A percentile compares a stretch with the other conserved stretches of the same genome.
phyloP scores from a whole-genome alignment of 805 yeast species.

The Hanseniaspora lachancei region DNA sequence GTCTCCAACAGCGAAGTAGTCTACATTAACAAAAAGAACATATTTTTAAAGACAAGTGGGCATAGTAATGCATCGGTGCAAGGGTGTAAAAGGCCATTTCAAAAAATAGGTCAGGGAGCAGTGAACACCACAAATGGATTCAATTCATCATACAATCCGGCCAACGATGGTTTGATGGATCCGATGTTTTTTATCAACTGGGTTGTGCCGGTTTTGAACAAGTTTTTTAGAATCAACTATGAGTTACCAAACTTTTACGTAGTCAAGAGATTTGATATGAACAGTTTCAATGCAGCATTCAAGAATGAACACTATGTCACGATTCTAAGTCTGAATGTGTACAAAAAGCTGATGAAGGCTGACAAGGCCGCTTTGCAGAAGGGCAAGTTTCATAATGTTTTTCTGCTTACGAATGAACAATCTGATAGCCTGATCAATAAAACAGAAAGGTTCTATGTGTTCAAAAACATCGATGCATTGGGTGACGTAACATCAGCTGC shows the following conservation, averaged over 20 bases:
- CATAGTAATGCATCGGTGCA: neutral
- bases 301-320: neutral
- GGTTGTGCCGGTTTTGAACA: constrained; percentile 6
- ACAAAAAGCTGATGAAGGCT: neutral
- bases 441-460: neutral
- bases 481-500: neutral
- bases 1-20: neutral
- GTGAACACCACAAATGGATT: neutral
- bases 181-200: neutral
- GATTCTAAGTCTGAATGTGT: neutral
- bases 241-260: neutral
- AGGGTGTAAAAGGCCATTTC: neutral
- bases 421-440: neutral
- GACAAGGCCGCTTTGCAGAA: neutral
- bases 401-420: neutral
- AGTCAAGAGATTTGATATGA: neutral
- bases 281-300: neutral
- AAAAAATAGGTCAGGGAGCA: neutral
- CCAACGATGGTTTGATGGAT: neutral
- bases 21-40: neutral
- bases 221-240: constrained; percentile 1
- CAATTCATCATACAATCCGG: neutral
- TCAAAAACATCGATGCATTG: neutral
- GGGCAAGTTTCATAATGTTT: neutral
- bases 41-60: neutral